Conservation (phyloP, 2,329 filamentous ascomycete genomes). For the Pseudogymnoascus sp. region DNA sequence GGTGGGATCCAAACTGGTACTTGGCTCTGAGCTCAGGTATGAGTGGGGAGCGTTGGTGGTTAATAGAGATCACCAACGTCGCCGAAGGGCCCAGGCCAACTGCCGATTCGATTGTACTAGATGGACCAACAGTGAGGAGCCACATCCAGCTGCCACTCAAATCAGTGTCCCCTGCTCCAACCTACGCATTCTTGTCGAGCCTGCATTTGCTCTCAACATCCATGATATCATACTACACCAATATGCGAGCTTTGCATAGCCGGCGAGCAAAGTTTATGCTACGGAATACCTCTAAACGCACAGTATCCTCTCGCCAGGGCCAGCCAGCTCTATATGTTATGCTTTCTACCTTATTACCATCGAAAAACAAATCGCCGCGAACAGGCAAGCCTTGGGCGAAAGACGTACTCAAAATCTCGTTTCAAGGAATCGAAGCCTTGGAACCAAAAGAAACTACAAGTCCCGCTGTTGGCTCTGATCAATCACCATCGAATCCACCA, state of each 20-base stretch:
- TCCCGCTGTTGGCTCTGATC: not conserved
- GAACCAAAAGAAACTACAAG: not conserved
- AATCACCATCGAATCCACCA: not conserved
- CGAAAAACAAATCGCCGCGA: conserved; percentile 17
- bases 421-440: conserved; percentile 35
- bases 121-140: conserved; percentile 18
- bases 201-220: conserved; percentile 31
- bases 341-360: conserved; percentile 24
- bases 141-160: conserved; percentile 23
- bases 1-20: conserved; percentile 68
- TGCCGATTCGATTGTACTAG: not conserved
- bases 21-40: conserved; percentile 63
- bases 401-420: conserved; percentile 51
- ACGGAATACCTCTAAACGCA: conserved; percentile 22
- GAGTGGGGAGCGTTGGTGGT: conserved; percentile 71
- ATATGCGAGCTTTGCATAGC: conserved; percentile 28
- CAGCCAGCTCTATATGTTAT: conserved; percentile 24
- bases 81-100: conserved; percentile 9
- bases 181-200: conserved; percentile 28
- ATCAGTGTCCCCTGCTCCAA: conserved; percentile 20
- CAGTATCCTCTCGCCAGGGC: conserved; percentile 16
- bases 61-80: conserved; percentile 45
- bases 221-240: conserved; percentile 31
- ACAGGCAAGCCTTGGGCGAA: conserved; percentile 43
- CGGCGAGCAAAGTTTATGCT: conserved; percentile 21